A percentile compares a stretch with the other conserved stretches of the same genome.
Evolutionary conservation across 345 rosid genomes (phyloP).

Genomic region (Eucalyptus polybractea): DNA sequence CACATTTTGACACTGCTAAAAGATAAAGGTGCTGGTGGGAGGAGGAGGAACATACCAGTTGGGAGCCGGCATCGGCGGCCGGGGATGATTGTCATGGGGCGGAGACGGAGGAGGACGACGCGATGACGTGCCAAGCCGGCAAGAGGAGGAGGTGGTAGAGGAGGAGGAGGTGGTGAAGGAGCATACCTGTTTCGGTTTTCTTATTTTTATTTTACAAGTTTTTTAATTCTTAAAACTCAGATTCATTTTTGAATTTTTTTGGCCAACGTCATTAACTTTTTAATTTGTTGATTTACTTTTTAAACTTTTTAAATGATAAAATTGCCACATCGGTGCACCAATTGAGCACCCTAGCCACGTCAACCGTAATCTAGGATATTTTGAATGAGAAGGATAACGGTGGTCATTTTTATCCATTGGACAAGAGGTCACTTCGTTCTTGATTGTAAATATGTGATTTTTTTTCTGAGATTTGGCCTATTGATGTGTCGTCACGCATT

Average conservation of each 20-base stretch:
- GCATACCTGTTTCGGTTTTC: too few species aligned
- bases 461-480: not conserved
- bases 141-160: not conserved
- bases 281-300: too few species aligned
- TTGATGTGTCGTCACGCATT: not conserved
- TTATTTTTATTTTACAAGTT: too few species aligned
- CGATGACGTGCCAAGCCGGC: not conserved
- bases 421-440: too few species aligned
- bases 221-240: too few species aligned
- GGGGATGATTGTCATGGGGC: not conserved
- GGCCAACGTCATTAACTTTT: not conserved
- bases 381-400: not conserved
- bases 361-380: not conserved
- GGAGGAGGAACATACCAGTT: not conserved
- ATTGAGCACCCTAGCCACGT: not conserved
- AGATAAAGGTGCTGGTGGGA: not conserved
- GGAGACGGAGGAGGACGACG: not conserved
- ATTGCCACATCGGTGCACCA: not conserved
- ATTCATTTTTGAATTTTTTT: not conserved
- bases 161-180: not conserved
- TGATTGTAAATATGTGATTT: not conserved
- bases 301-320: too few species aligned
- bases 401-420: not conserved
- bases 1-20: not conserved
- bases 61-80: not conserved